phyloP scores from a whole-genome alignment of 2,329 filamentous ascomycete species.

The Beauveria bassiana region DNA sequence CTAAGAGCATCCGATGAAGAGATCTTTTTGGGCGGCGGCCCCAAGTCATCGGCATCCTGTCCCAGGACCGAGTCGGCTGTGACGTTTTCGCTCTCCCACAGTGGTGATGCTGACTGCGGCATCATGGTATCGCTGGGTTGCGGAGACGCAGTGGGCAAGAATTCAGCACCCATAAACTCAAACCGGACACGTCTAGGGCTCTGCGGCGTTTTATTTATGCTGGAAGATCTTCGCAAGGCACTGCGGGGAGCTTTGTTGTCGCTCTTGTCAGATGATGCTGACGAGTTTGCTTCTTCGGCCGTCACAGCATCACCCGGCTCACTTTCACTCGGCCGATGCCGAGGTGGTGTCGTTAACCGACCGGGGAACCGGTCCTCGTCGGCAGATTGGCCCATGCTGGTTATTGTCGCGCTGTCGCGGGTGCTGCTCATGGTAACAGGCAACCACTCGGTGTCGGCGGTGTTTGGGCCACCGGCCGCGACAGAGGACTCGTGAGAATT shows the following conservation, averaged over 20 bases:
- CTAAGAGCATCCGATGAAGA: conserved; percentile 48
- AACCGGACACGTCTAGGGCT: conserved; percentile 58
- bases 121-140: conserved; percentile 28
- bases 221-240: conserved; percentile 50
- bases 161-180: conserved; percentile 51
- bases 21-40: conserved; percentile 41
- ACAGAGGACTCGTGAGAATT: neutral
- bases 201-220: conserved; percentile 38
- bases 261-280: conserved; percentile 45
- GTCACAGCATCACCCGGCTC: neutral
- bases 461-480: neutral
- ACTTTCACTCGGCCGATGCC: conserved; percentile 1
- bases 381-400: neutral
- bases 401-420: neutral
- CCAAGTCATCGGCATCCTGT: conserved; percentile 29
- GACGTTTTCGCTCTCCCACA: conserved; percentile 20
- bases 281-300: conserved; percentile 32
- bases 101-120: conserved; percentile 20
- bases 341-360: conserved; percentile 3
- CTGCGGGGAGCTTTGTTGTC: conserved; percentile 43
- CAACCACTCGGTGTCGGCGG: conserved; percentile 7
- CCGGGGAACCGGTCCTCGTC: neutral
- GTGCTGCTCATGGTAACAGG: neutral
- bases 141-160: conserved; percentile 52
- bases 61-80: conserved; percentile 26